Conservation (phyloP, 1,284 basidiomycete genomes). For the Rhodotorula sp. region DNA sequence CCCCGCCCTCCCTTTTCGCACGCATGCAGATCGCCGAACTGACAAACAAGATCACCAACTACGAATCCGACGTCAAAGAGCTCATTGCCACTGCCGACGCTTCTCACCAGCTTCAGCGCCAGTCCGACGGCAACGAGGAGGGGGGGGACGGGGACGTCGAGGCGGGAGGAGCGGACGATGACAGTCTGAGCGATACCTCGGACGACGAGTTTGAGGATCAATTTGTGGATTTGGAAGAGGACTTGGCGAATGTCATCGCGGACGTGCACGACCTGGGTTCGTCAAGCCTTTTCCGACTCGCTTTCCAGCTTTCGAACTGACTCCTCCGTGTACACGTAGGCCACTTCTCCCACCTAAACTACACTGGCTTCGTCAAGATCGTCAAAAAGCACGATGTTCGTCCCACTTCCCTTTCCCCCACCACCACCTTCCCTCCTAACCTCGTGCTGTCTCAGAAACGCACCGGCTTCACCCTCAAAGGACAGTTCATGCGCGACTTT, state of each 20-base stretch:
- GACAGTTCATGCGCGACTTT: conserved; percentile 76
- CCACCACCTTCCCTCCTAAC: neutral
- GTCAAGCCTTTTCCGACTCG: conserved; percentile 60
- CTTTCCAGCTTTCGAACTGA: neutral
- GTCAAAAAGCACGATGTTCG: conserved; percentile 88
- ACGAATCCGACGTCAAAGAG: conserved; percentile 73
- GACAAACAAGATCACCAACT: conserved; percentile 71
- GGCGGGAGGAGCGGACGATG: conserved; percentile 46
- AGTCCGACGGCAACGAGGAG: conserved; percentile 7
- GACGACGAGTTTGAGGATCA: conserved; percentile 70
- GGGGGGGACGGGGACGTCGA: conserved; percentile 45
- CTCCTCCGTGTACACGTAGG: conserved; percentile 13
- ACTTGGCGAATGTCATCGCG: conserved; percentile 91
- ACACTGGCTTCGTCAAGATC: conserved; percentile 97
- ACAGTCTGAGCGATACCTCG: conserved; percentile 58
- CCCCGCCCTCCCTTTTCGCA: neutral
- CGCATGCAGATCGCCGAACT: conserved; percentile 71
- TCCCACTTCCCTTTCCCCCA: conserved; percentile 17
- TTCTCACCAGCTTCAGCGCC: conserved; percentile 3
- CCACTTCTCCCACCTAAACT: conserved; percentile 51
- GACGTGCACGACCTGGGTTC: conserved; percentile 97
- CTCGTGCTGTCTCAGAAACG: conserved; percentile 54
- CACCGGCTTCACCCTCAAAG: conserved; percentile 59
- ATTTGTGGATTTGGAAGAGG: conserved; percentile 87
- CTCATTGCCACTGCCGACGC: conserved; percentile 57